These are phyloP conservation scores for Botryotinia calthae DNA, from an alignment of 2,329 filamentous ascomycete genomes.

Conservation along the genomic window DNA sequence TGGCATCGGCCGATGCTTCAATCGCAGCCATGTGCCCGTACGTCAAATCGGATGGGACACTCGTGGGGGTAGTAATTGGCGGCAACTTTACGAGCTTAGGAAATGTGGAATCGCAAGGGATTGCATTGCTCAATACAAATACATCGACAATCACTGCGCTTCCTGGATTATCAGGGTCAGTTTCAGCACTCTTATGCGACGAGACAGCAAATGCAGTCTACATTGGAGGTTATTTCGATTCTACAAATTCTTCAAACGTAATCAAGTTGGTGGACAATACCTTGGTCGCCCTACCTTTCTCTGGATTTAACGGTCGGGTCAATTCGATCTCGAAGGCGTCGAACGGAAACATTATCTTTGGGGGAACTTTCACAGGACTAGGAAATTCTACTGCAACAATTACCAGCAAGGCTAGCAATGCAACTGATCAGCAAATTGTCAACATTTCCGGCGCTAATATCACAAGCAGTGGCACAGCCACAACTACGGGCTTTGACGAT, in stretches of 20 bases:
- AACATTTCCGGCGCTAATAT: slow-evolving; percentile 80
- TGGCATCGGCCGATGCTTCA: slow-evolving; percentile 75
- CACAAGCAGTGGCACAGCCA: slow-evolving; percentile 61
- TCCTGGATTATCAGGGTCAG: slow-evolving; percentile 76
- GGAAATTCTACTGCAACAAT: slow-evolving; percentile 70
- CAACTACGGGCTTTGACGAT: slow-evolving; percentile 64
- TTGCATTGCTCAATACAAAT: slow-evolving; percentile 77
- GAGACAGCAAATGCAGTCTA: slow-evolving; percentile 75
- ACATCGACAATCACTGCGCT: slow-evolving; percentile 70
- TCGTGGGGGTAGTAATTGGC: slow-evolving; percentile 76
- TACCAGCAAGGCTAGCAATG: slow-evolving; percentile 40
- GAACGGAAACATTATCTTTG: slow-evolving; percentile 86
- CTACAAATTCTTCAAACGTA: slow-evolving; percentile 81
- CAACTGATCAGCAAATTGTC: slow-evolving; percentile 73
- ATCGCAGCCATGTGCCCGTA: slow-evolving; percentile 89
- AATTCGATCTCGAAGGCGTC: slow-evolving; percentile 76
- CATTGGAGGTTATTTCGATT: slow-evolving; percentile 82
- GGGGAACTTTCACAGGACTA: slow-evolving; percentile 82
- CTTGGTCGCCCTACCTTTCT: slow-evolving; percentile 83
- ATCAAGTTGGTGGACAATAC: slow-evolving; percentile 72
- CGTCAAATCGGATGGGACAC: slow-evolving; percentile 60
- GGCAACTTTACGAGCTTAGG: slow-evolving; percentile 95
- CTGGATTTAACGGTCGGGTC: slow-evolving; percentile 91
- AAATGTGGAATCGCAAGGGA: slow-evolving; percentile 69
- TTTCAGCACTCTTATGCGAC: slow-evolving; percentile 82